These are phyloP conservation scores for Auricularia sp. DNA, from an alignment of 768 basidiomycete species.

Conservation along the genomic window DNA sequence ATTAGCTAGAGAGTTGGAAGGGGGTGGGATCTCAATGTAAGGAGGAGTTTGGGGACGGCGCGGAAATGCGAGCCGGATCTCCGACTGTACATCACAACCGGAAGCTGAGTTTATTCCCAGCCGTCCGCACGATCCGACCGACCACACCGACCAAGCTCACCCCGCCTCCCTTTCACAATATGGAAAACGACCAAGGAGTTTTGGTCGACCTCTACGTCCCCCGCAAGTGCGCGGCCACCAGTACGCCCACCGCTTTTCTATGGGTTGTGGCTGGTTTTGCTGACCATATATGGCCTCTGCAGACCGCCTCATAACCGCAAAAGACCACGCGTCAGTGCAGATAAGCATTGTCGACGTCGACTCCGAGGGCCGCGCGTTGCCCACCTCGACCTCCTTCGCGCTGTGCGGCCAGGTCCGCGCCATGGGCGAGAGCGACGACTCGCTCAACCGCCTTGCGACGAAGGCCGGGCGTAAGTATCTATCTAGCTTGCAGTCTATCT, in stretches of 20 bases:
- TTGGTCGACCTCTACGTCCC: conserved; percentile 99
- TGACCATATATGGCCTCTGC: not conserved
- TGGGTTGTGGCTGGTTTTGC: not conserved
- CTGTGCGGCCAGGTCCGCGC: conserved; percentile 90
- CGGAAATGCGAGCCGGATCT: too few species aligned
- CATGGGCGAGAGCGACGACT: conserved; percentile 93
- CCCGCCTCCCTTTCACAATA: conserved; percentile 23
- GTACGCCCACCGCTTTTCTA: conserved; percentile 40
- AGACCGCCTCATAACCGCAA: conserved; percentile 98
- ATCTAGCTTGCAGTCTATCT: conserved; percentile 1
- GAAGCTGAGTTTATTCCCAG: too few species aligned
- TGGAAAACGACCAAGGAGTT: conserved; percentile 94
- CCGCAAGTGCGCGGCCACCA: conserved; percentile 97
- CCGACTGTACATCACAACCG: too few species aligned
- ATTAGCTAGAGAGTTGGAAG: too few species aligned
- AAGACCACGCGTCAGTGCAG: conserved; percentile 98
- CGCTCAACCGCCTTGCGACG: conserved; percentile 91
- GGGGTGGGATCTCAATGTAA: too few species aligned
- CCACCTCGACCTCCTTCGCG: conserved; percentile 82
- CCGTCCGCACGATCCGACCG: too few species aligned
- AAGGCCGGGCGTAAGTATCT: conserved; percentile 78
- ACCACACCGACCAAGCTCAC: too few species aligned
- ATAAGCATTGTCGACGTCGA: conserved; percentile 93
- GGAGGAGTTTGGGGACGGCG: too few species aligned
- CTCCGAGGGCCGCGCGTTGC: conserved; percentile 67